Evolutionary conservation across 2,329 filamentous ascomycete genomes (phyloP).

Genomic region (Stemphylium vesicarium): DNA sequence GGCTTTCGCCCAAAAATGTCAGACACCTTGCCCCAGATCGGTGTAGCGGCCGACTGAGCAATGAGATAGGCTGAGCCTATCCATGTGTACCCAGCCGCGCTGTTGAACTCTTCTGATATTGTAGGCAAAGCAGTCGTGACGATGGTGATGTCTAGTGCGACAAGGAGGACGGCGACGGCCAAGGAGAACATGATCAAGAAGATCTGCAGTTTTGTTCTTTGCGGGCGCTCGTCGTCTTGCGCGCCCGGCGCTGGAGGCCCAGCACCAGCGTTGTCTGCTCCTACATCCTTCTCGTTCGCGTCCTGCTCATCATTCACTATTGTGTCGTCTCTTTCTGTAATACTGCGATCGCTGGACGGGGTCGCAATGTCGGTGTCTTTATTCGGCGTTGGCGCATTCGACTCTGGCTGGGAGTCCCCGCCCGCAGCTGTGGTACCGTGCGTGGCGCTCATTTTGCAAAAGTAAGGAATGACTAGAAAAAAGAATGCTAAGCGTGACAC

Average conservation of each 20-base stretch:
- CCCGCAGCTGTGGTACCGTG: constrained; percentile 8
- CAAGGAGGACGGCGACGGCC: constrained; percentile 63
- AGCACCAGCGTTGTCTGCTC: constrained; percentile 11
- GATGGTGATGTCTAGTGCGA: constrained; percentile 68
- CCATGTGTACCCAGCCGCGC: constrained; percentile 60
- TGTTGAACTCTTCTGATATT: constrained; percentile 61
- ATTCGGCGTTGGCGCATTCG: constrained; percentile 5
- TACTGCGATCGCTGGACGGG: constrained; percentile 24
- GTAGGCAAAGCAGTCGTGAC: constrained; percentile 68
- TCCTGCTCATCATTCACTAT: background rate
- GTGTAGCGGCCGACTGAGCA: constrained; percentile 58
- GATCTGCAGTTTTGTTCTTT: constrained; percentile 51
- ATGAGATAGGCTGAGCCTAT: constrained; percentile 60
- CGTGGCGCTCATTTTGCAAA: constrained; percentile 10
- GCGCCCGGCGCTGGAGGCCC: constrained; percentile 19
- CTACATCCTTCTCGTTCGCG: constrained; percentile 6
- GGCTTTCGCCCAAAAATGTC: constrained; percentile 73
- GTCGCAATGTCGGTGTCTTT: constrained; percentile 19
- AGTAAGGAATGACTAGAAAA: background rate
- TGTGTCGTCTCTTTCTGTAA: constrained; percentile 16
- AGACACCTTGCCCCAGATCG: constrained; percentile 67
- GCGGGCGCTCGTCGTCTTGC: constrained; percentile 34
- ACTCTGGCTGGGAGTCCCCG: background rate
- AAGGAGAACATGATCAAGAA: constrained; percentile 59
- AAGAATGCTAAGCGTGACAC: background rate